Base-by-base conservation (phyloP, 169 alveolate species). In the Plasmodium coatneyi region DNA sequence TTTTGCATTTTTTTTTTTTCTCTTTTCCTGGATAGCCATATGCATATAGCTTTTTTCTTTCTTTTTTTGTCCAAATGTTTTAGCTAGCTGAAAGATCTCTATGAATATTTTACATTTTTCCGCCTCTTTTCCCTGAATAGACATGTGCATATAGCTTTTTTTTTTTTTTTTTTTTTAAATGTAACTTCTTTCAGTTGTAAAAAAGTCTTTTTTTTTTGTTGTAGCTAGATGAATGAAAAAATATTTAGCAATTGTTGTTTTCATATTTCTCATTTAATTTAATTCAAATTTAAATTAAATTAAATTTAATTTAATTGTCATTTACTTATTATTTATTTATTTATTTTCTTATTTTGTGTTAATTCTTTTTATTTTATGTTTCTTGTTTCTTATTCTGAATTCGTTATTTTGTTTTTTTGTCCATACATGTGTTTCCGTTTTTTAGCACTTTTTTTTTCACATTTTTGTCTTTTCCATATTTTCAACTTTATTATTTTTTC, bases 351-450 rank as follows among this genome's bases (percentile, higher is more conserved):
- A 41, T 39, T 79, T 79, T 79, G 28, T 41, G 12, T n/a, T 66
- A 66, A 66, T 66, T 66, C 41, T 66, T 66, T 79, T 79, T 39
- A 41, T 7, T 36, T 79, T 79, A 25, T 79, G 32, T 79, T 39
- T 25, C 25, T 19, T 79, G 10, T 30, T 79, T 43, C n/a, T 79
- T 79, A 34, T 78, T 79, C 12, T 79, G 10, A 36, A 43, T 79
- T 39, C 32, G 25, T 79, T 25, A 79, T 79, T 79, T 30, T 39
- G 16, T 28, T 43, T 79, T 78, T 43, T 79, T 79, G 72, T 79
- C 70, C 70, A 41, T 79, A 79, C n/a, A n/a, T 66, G n/a, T 66
- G 19, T 79, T 39, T 22, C 49, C n/a, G 5, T 43, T 79, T 79
- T 79, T 43, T 14, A 79, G 10, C 16, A 36, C 14, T 16, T 16